phyloP scores from a whole-genome alignment of 352 stramenopile species.

The Phytophthora tentaculata region DNA sequence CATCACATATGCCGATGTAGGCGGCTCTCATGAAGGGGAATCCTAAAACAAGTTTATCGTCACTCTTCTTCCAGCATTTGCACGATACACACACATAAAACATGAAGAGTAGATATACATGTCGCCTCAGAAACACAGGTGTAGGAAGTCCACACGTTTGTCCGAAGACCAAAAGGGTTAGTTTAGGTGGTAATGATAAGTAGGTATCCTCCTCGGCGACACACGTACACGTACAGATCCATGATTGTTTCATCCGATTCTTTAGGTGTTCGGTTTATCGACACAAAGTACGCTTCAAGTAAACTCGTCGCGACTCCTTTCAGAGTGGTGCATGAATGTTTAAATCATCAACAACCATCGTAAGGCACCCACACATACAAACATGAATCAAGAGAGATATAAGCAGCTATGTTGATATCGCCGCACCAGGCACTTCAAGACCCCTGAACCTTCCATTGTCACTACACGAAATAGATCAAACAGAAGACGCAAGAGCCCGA shows the following conservation, averaged over 20 bases:
- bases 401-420: conserved; percentile 88
- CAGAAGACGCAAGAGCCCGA: conserved; percentile 8
- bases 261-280: conserved; percentile 72
- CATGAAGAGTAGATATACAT: conserved; percentile 22
- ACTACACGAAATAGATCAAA: conserved; percentile 29
- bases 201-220: conserved; percentile 67
- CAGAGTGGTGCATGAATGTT: conserved; percentile 91
- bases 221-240: conserved; percentile 20
- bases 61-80: conserved; percentile 43
- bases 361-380: conserved; percentile 20
- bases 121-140: conserved; percentile 92
- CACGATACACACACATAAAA: conserved; percentile 7
- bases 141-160: conserved; percentile 83
- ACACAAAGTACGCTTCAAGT: conserved; percentile 48
- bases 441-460: background rate
- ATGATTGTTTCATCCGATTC: conserved; percentile 68
- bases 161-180: conserved; percentile 87
- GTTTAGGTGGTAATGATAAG: conserved; percentile 69
- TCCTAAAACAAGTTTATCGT: conserved; percentile 83
- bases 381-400: conserved; percentile 45
- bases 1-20: conserved; percentile 74
- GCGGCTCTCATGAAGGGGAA: conserved; percentile 86
- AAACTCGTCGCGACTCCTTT: conserved; percentile 41
- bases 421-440: conserved; percentile 37
- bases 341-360: conserved; percentile 78